These are phyloP conservation scores for Talaromyces liani DNA, from an alignment of 495 filamentous ascomycete species.

Conservation along the genomic window DNA sequence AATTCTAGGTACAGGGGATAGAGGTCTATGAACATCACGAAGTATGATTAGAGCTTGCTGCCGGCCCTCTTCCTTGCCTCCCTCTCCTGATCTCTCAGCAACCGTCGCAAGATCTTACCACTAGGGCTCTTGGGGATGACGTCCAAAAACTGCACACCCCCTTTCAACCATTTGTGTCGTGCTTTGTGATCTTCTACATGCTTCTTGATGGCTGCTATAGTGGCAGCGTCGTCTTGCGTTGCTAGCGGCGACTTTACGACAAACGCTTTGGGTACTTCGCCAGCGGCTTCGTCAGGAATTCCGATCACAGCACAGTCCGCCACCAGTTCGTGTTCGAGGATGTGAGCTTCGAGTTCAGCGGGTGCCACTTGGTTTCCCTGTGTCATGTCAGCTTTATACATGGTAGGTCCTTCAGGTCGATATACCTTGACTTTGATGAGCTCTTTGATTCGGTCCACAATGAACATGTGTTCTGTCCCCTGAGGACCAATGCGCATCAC, in stretches of 20 bases:
- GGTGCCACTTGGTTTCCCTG: slow-evolving; percentile 88
- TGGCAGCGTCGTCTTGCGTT: slow-evolving; percentile 50
- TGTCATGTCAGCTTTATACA: background rate
- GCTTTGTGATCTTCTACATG: slow-evolving; percentile 80
- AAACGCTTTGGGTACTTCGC: slow-evolving; percentile 83
- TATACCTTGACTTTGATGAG: slow-evolving; percentile 85
- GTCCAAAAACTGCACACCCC: slow-evolving; percentile 71
- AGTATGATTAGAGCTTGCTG: slow-evolving; percentile 39
- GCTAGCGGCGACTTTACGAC: slow-evolving; percentile 65
- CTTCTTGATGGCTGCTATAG: slow-evolving; percentile 58
- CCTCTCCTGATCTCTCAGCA: slow-evolving; percentile 75
- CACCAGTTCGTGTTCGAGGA: slow-evolving; percentile 74
- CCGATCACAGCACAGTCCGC: slow-evolving; percentile 81
- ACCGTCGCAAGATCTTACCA: slow-evolving; percentile 81
- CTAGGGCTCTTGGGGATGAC: slow-evolving; percentile 82
- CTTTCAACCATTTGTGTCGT: slow-evolving; percentile 82
- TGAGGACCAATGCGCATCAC: slow-evolving; percentile 54
- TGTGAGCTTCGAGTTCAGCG: slow-evolving; percentile 82
- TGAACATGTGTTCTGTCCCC: slow-evolving; percentile 70
- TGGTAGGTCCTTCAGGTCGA: too few species aligned
- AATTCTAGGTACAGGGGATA: background rate
- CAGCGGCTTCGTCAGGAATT: slow-evolving; percentile 64
- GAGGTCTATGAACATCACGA: background rate
- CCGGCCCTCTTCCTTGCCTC: slow-evolving; percentile 57
- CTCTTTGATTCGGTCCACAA: slow-evolving; percentile 89